These are phyloP conservation scores for Apium graveolens DNA, from an alignment of 129 eudicot genomes.

Conservation along the genomic window DNA sequence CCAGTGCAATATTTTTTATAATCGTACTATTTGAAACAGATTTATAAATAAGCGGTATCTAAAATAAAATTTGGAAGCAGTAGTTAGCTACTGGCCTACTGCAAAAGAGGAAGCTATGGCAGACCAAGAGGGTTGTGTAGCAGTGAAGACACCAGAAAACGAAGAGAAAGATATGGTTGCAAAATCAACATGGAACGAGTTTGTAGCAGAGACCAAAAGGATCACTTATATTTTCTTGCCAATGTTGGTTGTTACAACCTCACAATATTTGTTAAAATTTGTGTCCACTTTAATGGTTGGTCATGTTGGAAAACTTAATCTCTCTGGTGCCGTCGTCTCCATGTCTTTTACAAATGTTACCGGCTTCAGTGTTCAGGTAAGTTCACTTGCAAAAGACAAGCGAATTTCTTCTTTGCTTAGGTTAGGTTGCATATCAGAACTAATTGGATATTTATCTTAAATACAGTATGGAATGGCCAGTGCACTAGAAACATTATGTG, in stretches of 20 bases:
- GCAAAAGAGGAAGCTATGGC: background rate
- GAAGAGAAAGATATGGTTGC: background rate
- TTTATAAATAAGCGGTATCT: too few relatives aligned
- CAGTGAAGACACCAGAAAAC: background rate
- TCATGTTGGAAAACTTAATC: background rate
- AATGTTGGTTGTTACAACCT: background rate
- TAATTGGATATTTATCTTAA: background rate
- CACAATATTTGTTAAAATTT: background rate
- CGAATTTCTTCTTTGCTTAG: too few relatives aligned
- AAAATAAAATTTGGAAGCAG: too few relatives aligned
- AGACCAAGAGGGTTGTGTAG: background rate
- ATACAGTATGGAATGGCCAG: slow-evolving; percentile 10
- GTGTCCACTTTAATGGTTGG: slow-evolving; percentile 2
- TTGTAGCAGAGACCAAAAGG: background rate
- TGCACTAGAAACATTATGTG: slow-evolving; percentile 12
- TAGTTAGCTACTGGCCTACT: too few relatives aligned
- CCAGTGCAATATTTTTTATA: too few relatives aligned
- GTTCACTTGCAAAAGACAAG: background rate
- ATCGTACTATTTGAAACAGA: too few relatives aligned
- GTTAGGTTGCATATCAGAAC: background rate
- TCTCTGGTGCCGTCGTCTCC: background rate
- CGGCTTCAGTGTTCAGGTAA: slow-evolving; percentile 12
- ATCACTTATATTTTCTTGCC: background rate
- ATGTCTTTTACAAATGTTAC: slow-evolving; percentile 8
- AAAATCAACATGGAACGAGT: slow-evolving; percentile 1